Base-by-base conservation (phyloP, 2,329 filamentous ascomycete genomes). In the Cladosporium sphaerospermum region DNA sequence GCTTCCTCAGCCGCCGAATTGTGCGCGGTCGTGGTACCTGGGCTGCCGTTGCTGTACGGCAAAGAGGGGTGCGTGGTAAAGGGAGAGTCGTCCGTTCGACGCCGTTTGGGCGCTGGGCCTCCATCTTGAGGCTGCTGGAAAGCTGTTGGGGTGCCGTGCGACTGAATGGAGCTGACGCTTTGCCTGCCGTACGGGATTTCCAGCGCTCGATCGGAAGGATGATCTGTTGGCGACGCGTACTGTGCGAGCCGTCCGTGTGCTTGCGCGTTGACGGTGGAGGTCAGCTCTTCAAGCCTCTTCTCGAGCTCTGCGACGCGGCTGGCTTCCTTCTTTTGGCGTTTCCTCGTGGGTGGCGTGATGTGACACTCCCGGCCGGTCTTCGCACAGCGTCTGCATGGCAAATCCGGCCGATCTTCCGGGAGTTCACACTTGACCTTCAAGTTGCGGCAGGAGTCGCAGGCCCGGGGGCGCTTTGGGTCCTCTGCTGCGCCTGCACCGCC, bases 311-410 rank as follows among this genome's bases (percentile, higher is more conserved):
- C 86, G 10, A 96, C 90, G 48, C 89, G 80, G 59, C 83, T 92
- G 67, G 95, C 91, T 51, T 88, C 90, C 76, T 95, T 95, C 76
- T 92, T 95, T 74, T 92, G 88, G 42, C 90, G 79, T 72, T 95
- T 95, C 39, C 89, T 72, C 11, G 77, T 82, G 0, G 82, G 88
- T 57, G 83, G 81, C 1, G 89, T 95, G 57, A 91, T 84, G 39
- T 91, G 73, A 66, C 90, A 95, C 57, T 77, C 77, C 36, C 89
- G 77, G n/a, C 83, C 82, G 2, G 89, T 87, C 71, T 95, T 95
- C 47, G 81, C 80, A 68, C 90, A 96, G 58, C 90, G 81, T 67
- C 71, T 73, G 57, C 76, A 78, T 4, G 74, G 70, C 4, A 82
- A 82, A 19, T 85, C 80, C 3, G 76, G 75, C 37, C 84, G 79